Evolutionary conservation across 176 grass and related monocot genomes (phyloP), one percentile per base, ranked within the genome.

Genomic region (Hordeum marinum): DNA sequence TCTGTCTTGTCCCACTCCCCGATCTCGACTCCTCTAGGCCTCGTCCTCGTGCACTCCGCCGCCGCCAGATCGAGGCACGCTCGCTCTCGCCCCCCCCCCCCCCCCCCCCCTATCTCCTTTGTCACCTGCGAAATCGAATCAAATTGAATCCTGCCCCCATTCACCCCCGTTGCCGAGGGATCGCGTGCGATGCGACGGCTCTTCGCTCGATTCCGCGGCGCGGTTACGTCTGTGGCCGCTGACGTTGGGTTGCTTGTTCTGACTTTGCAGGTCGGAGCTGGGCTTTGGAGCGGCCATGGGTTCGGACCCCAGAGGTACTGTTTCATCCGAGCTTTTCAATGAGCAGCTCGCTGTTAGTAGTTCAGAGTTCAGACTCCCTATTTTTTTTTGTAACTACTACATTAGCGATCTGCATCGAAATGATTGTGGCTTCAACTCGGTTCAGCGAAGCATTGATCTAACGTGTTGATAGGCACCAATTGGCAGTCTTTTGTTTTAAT

Each of bases 241-340:
- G 31, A 57, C 25, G 10, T 3, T 46, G 7, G 24, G 17, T 29
- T 74, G 20, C 21, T 75, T 9, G 11, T 75, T 75, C 12, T 34
- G 14, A 20, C 3, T 48, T 72, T 62, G 55, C 76, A 86, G 84
- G 76, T 36, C n/a, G 76, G 20, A 18, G 36, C 23, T 72, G 74
- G 5, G 34, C 59, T 64, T 32, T 41, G 25, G 67, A 82, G 82
- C 46, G 8, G 59, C 68, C 82, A 89, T 89, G 87, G 77, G 61
- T 75, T 89, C 82, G 17, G 61, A 89, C n/a, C 39, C 50, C 8
- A 68, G 77, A 89, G 87, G 87, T 89, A 89, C 4, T 21, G 0
- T n/a, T 20, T 57, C 27, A 31, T 29, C 7, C 29, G 9, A 32
- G 37, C 37, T 79, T 64, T 60, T 63, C 25, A 52, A 75, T 46